Conservation (phyloP, 2,329 filamentous ascomycete species). For the Colletotrichum sp. region DNA sequence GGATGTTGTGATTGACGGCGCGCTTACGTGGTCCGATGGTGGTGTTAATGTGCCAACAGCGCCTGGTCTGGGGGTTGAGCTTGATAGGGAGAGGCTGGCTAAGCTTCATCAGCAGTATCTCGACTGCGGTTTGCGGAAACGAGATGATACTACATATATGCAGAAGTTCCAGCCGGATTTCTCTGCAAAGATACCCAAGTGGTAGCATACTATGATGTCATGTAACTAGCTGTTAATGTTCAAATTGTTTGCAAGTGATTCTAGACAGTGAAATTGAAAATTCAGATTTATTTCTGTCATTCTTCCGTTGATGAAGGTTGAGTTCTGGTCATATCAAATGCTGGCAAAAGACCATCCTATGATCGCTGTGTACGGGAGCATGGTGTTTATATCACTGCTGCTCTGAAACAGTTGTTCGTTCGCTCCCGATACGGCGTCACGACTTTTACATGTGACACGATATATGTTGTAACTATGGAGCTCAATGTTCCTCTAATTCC, state of each 20-base stretch:
- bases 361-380: no score
- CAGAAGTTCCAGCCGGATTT: conserved; percentile 37
- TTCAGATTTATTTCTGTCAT: no score
- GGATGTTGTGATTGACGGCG: conserved; percentile 42
- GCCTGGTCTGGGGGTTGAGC: conserved; percentile 40
- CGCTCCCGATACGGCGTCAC: background rate
- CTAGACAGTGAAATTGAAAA: no score
- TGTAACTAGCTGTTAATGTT: background rate
- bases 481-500: no score
- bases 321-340: no score
- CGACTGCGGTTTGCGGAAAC: conserved; percentile 37
- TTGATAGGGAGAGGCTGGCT: conserved; percentile 39
- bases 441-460: background rate
- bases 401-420: no score
- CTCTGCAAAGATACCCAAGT: conserved; percentile 35
- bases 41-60: conserved; percentile 36
- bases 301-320: no score
- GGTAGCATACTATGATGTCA: conserved; percentile 21
- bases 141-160: conserved; percentile 43
- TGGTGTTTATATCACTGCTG: no score
- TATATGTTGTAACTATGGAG: background rate
- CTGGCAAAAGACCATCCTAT: no score
- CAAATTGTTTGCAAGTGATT: no score
- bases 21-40: conserved; percentile 39
- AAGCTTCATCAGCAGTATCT: conserved; percentile 41